A percentile compares a stretch with the other conserved stretches of the same genome.
These are phyloP conservation scores for Colletotrichum limetticola DNA, from an alignment of 2,329 filamentous ascomycete species.

Conservation along the genomic window DNA sequence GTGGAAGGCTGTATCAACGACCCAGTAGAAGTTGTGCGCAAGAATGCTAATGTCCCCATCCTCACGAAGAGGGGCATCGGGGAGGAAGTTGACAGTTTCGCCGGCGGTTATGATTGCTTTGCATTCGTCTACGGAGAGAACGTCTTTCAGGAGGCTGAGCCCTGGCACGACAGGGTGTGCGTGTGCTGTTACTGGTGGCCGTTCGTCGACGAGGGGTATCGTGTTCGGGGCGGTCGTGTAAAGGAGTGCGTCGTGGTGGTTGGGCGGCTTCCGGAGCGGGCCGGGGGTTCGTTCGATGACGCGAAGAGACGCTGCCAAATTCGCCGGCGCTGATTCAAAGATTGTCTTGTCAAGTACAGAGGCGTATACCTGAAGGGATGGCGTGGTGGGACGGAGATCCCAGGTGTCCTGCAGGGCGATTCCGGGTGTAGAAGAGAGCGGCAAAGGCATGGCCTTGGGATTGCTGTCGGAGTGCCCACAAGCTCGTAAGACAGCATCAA, in stretches of 20 bases:
- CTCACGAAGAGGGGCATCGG: slow-evolving; percentile 74
- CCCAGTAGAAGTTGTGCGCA: slow-evolving; percentile 81
- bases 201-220: slow-evolving; percentile 58
- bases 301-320: slow-evolving; percentile 57
- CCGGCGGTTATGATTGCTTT: slow-evolving; percentile 73
- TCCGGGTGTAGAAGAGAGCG: slow-evolving; percentile 44
- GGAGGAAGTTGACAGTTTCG: slow-evolving; percentile 73
- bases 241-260: slow-evolving; percentile 73
- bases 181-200: slow-evolving; percentile 62
- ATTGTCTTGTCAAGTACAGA: slow-evolving; percentile 69
- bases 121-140: slow-evolving; percentile 72
- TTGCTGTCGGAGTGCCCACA: slow-evolving; percentile 69
- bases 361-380: slow-evolving; percentile 61
- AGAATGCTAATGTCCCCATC: slow-evolving; percentile 73
- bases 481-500: slow-evolving; percentile 73
- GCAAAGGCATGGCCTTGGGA: slow-evolving; percentile 39
- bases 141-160: slow-evolving; percentile 67
- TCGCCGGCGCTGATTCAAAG: slow-evolving; percentile 50
- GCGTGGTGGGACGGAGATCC: slow-evolving; percentile 62
- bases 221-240: slow-evolving; percentile 70
- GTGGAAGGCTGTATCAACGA: slow-evolving; percentile 72
- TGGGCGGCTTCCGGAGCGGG: slow-evolving; percentile 71
- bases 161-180: slow-evolving; percentile 72
- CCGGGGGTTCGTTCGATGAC: slow-evolving; percentile 72
- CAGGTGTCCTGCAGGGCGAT: slow-evolving; percentile 70